Conservation (phyloP, 768 basidiomycete genomes). For the Russula virescens region DNA sequence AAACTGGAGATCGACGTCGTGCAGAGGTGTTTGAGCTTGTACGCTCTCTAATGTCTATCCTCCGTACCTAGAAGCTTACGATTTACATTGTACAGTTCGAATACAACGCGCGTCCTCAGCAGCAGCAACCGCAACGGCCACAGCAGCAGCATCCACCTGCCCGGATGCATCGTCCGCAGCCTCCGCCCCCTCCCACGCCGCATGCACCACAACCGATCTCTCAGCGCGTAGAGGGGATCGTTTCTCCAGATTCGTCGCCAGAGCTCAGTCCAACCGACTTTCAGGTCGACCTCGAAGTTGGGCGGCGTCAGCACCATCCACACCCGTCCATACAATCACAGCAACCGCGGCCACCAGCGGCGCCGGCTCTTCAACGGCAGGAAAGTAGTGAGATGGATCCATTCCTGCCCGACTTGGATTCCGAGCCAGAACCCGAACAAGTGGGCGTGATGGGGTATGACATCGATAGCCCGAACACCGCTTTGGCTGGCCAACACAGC, state of each 20-base stretch:
- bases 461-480: not conserved
- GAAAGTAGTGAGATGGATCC: constrained; percentile 23
- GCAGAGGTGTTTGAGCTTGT: constrained; percentile 54
- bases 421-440: constrained; percentile 1
- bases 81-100: constrained; percentile 15
- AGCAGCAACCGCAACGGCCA: constrained; percentile 3
- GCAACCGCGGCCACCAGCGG: not conserved
- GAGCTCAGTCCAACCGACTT: constrained; percentile 18
- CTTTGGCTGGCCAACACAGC: not conserved
- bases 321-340: not conserved
- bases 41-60: constrained; percentile 25
- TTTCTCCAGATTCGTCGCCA: constrained; percentile 21
- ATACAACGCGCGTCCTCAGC: constrained; percentile 15
- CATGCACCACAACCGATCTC: constrained; percentile 23
- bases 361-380: constrained; percentile 9
- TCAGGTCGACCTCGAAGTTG: constrained; percentile 15
- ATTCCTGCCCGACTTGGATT: constrained; percentile 19
- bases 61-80: not conserved
- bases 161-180: constrained; percentile 16
- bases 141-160: constrained; percentile 1
- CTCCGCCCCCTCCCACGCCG: not conserved
- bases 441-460: constrained; percentile 5
- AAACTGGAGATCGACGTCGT: constrained; percentile 44
- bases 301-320: constrained; percentile 1
- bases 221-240: constrained; percentile 22